Evolutionary conservation across 2,329 filamentous ascomycete species (phyloP), one percentile per base, ranked within the genome.

Genomic region (Nemania sp.): DNA sequence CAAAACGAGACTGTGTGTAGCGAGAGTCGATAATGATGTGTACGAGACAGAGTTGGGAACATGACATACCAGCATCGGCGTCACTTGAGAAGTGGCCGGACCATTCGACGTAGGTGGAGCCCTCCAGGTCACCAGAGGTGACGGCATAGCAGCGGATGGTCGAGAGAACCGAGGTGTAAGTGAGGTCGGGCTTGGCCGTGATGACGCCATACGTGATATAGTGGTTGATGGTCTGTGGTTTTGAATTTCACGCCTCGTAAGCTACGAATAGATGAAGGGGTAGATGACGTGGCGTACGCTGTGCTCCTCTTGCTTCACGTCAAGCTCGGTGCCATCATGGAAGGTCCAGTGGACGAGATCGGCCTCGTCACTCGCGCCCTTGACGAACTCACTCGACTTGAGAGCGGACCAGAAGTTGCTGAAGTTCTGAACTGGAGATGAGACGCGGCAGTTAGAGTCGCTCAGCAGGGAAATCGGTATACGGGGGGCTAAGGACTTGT

Each of bases 241-340:
- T 43, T 1, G 42, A 29, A 29, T 3, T 29, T 29, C 7, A 4
- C 4, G 25, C 25, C 25, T 29, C 25, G 25, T 29, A 29, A 29
- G 25, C 7, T 29, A 29, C 25, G 25, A n/a, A 17, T 10, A n/a
- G 20, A 45, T 20, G 32, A 12, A 42, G 11, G 15, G 3, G 53
- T 47, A 10, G 21, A 37, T 17, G 18, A 20, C 4, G 42, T 2
- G 39, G 74, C 83, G 62, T 76, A 89, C 86, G 66, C 85, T 88
- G 77, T 90, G 87, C 79, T 90, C 88, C 76, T 91, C 88, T 78
- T 89, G 87, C 84, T 90, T 90, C 67, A 91, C 85, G 74, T 90
- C 87, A 18, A 89, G 77, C 57, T 84, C 81, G 29, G 83, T 86
- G 51, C 87, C 87, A 69, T 91, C 88, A 74, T 87, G 86, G 80